Evolutionary conservation across 352 stramenopile genomes (phyloP), one percentile per base, ranked within the genome.

Genomic region (Pilasporangium apinafurcum): DNA sequence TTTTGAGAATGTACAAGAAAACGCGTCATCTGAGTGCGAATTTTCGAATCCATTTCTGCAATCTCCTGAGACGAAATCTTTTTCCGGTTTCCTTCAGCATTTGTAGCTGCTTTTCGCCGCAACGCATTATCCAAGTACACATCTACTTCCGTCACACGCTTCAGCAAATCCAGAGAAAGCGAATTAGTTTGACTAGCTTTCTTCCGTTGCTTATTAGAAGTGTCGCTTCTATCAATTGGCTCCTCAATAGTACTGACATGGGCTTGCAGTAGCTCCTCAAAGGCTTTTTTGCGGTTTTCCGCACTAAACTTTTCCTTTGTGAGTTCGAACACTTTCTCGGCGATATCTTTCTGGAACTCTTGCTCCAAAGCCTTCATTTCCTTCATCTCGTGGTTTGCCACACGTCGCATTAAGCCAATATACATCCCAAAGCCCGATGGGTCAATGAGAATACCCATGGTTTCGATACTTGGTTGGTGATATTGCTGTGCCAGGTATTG

Each of bases 231-330:
- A n/a, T n/a, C n/a, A n/a, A n/a, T n/a, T n/a, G n/a, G n/a, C n/a
- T n/a, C n/a, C 18, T 50, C 49, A 6, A 31, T 59, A 20, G 18
- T 34, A 20, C 17, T 30, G 8, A 40, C 14, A 22, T 56, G 51
- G 29, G 63, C 64, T 43, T 68, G 28, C 10, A 89, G 53, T 26
- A 87, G 29, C 4, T 89, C 70, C 6, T 83, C 60, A 3, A 94
- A 59, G 21, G 82, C 82, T 17, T 73, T 62, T 49, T 88, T 64
- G 13, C 79, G 70, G 56, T 92, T 94, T 9, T 86, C 79, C 22
- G 74, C 59, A 40, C 75, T 90, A 49, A 92, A 94, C 32, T 91
- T 90, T 24, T 88, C 69, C 49, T 93, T 88, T 4, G 81, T 86
- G 4, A 93, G 51, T 37, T 87, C 68, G 53, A 93, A 93, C 13